phyloP scores from a whole-genome alignment of 2,329 filamentous ascomycete species.

The Penicillium rolfsii region DNA sequence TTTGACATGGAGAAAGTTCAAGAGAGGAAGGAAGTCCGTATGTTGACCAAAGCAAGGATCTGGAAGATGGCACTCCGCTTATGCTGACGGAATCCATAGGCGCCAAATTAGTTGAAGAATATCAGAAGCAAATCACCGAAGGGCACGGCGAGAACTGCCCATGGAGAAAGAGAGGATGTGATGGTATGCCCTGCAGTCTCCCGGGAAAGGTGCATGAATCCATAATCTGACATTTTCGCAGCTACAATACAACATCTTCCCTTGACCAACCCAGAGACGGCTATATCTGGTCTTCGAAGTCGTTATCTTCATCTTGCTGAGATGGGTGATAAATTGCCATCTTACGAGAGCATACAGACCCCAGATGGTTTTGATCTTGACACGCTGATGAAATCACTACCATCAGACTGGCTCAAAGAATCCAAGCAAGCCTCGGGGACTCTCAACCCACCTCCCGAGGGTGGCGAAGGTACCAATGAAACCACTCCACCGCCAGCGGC shows the following conservation, averaged over 20 bases:
- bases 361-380: constrained; percentile 40
- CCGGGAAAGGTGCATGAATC: background rate
- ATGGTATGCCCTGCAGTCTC: constrained; percentile 58
- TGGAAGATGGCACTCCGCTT: background rate
- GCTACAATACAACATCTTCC: constrained; percentile 68
- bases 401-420: constrained; percentile 30
- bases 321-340: constrained; percentile 44
- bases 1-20: constrained; percentile 48
- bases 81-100: constrained; percentile 38
- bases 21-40: constrained; percentile 49
- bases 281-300: constrained; percentile 61
- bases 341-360: constrained; percentile 34
- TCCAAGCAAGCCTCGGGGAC: constrained; percentile 11
- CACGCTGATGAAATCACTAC: constrained; percentile 35
- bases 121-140: constrained; percentile 70
- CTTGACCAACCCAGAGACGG: constrained; percentile 63
- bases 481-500: constrained; percentile 9
- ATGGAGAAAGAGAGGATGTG: constrained; percentile 86
- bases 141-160: constrained; percentile 81
- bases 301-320: constrained; percentile 63
- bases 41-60: constrained; percentile 21
- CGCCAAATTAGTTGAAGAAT: constrained; percentile 73
- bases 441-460: constrained; percentile 19
- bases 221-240: constrained; percentile 34
- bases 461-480: constrained; percentile 7